Base-by-base conservation (phyloP, 2,329 filamentous ascomycete genomes). In the Chrysosporium keratinophilum region DNA sequence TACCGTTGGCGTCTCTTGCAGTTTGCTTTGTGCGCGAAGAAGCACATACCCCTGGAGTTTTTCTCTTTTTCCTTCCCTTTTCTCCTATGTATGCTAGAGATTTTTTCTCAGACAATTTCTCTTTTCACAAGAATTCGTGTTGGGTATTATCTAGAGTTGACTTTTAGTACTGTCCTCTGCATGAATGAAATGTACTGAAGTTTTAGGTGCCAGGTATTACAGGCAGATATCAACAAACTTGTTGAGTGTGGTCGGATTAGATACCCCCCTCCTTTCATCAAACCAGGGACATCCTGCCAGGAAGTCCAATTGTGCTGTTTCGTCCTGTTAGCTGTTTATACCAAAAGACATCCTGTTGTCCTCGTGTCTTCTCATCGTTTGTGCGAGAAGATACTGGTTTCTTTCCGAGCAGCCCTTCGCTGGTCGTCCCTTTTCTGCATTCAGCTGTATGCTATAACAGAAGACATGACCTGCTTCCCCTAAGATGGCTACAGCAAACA, bases 11-110 rank as follows among this genome's bases (percentile, higher is more conserved):
- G 34, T n/a, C 33, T 3, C 34, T 48, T 37, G 14, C 9, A 3
- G 31, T 31, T 20, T 49, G 12, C 20, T 28, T 31, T 40, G 42
- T 46, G 33, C 43, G 31, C 15, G 28, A 28, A 53, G 20, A 35
- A 12, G 51, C 54, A 51, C 54, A 54, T 54, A 54, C 35, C 45
- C 46, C 23, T 19, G 7, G 39, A 43, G 46, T 48, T 50, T 39
- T 50, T 9, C 5, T 34, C 14, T 39, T 33, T 17, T 50, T 15
- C 23, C 3, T 35, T 35, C 3, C 34, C 17, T 40, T n/a, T 49
- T 50, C 42, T 40, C n/a, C 6, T 19, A 19, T 50, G 46, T 45
- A 49, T 46, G 39, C 52, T 50, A 50, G 40, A 44, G 40, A 20
- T 20, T n/a, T 40, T 12, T 11, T 15, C 20, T 52, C 37, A 7